These are phyloP conservation scores for Gastrolobium villosum DNA, from an alignment of 306 rosid genomes.

Conservation along the genomic window DNA sequence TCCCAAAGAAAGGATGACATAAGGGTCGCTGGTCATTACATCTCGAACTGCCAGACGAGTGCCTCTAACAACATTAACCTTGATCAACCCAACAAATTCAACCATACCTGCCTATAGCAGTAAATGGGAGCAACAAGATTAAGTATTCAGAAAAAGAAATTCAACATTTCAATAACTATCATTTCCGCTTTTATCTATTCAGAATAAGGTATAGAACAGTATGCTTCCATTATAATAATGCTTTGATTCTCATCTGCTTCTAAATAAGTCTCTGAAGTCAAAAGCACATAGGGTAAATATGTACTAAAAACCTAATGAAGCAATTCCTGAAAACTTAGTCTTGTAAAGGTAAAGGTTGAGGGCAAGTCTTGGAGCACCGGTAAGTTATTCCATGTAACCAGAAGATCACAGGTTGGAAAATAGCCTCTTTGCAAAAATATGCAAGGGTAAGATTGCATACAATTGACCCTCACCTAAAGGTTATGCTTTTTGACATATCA, in stretches of 20 bases:
- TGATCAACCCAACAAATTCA: slow-evolving; percentile 92
- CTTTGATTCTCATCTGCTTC: not conserved
- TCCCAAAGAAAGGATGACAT: slow-evolving; percentile 89
- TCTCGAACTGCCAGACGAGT: slow-evolving; percentile 87
- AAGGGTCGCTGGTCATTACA: slow-evolving; percentile 90
- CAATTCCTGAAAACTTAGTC: not conserved
- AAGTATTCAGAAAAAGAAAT: slow-evolving; percentile 15
- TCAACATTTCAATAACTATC: slow-evolving; percentile 16
- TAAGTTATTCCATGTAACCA: too few species aligned
- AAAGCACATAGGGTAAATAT: not conserved
- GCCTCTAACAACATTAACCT: slow-evolving; percentile 93
- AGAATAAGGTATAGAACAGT: not conserved
- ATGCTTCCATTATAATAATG: slow-evolving; percentile 1
- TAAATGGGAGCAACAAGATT: slow-evolving; percentile 52
- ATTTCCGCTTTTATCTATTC: slow-evolving; percentile 1
- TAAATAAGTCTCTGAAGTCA: not conserved
- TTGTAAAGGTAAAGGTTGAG: not conserved
- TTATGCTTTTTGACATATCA: not conserved
- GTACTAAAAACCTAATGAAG: not conserved
- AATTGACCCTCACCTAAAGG: too few species aligned
- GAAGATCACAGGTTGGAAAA: too few species aligned
- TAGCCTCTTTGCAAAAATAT: too few species aligned
- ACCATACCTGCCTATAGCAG: slow-evolving; percentile 95
- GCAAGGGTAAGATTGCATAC: too few species aligned
- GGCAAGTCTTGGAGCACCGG: too few species aligned